Base-by-base conservation (phyloP, 2,329 filamentous ascomycete genomes). In the Ascochyta koolunga region DNA sequence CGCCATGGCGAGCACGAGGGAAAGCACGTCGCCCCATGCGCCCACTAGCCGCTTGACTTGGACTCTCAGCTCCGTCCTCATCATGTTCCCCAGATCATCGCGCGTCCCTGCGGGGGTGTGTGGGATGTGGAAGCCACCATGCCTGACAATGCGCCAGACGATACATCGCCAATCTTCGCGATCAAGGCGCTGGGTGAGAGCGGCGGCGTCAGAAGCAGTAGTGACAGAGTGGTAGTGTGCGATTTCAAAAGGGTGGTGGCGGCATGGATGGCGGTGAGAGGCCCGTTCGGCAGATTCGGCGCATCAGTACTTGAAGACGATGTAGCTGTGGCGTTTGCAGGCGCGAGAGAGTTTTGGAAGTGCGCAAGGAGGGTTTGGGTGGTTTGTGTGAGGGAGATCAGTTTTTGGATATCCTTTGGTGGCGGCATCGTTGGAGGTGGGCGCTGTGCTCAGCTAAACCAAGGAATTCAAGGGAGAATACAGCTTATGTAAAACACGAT, bases 161-260 rank as follows among this genome's bases (percentile, higher is more conserved):
- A 82, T n/a, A 96, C 81, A 53, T 92, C 86, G 29, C 84, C 82
- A 4, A 97, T 78, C 13, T 96, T 86, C 21, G 83, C 86, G 9
- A 76, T 78, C 29, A 96, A 81, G 5, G 91, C 93, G 0, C 87
- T 86, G 0, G 90, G 87, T 0, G 92, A 95, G 63, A 96, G 96
- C 0, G 93, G 93, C 16, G 90, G 84, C 67, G 90, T 96, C 67
- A 96, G 89, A 1, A 95, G 84, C 11, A 98, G 83, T 0, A 97
- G 86, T 0, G 90, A 93, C 22, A 97, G 82, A 59, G 96, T 96
- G 5, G 92, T 96, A 1, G 88, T 85, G 70, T 97, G 91, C 0
- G 92, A 90, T 70, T 86, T 87, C 54, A 96, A 85, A 5, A 96
- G 81, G 22, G 82, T 84, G 0, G 90, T 84, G 0, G 89, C 83